Conservation (phyloP, 805 yeast species). For the Candida patagonica region DNA sequence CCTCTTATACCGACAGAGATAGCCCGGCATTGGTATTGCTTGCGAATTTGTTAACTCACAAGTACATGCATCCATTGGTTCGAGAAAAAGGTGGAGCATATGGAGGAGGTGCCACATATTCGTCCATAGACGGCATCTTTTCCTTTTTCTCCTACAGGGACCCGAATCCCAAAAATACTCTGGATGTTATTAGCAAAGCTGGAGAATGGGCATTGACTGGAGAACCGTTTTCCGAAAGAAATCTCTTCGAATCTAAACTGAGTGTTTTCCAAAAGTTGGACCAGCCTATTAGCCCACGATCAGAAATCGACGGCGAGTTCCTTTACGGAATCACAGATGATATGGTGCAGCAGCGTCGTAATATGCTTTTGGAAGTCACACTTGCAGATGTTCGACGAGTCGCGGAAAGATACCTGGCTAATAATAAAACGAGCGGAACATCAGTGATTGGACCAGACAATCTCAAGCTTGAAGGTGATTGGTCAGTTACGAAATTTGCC, state of each 20-base stretch:
- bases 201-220: constrained; percentile 38
- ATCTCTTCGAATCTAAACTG: constrained; percentile 81
- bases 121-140: constrained; percentile 71
- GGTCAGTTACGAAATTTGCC: constrained; percentile 9
- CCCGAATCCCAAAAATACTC: constrained; percentile 71
- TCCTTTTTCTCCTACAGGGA: constrained; percentile 88
- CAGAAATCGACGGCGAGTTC: constrained; percentile 65
- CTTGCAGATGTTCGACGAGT: constrained; percentile 52
- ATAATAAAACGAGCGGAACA: constrained; percentile 6
- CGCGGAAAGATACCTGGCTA: constrained; percentile 51
- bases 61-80: constrained; percentile 76
- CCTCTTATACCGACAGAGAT: constrained; percentile 56
- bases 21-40: constrained; percentile 81
- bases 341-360: constrained; percentile 73
- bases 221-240: constrained; percentile 49
- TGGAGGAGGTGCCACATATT: constrained; percentile 88
- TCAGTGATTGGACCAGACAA: constrained; percentile 14
- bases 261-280: constrained; percentile 87
- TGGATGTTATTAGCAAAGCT: constrained; percentile 46
- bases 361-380: constrained; percentile 57
- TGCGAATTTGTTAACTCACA: constrained; percentile 71
- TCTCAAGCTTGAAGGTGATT: constrained; percentile 3
- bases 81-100: constrained; percentile 97
- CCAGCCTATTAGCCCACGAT: constrained; percentile 74
- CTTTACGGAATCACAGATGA: constrained; percentile 65